Conservation (phyloP, 2,329 filamentous ascomycete species). For the Pezicula neosporulosa region DNA sequence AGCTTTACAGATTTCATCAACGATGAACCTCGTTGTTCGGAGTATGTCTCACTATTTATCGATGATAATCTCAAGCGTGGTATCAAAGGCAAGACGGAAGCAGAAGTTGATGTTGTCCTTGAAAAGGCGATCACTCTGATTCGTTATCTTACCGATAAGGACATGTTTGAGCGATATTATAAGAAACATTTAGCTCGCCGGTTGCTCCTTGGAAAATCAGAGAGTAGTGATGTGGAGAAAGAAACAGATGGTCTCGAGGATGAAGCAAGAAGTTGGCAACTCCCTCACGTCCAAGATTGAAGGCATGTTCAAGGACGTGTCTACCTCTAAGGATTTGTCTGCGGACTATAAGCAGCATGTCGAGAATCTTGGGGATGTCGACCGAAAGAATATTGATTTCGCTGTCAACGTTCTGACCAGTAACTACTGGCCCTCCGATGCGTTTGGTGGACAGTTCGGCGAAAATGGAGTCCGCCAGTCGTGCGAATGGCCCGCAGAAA, state of each 20-base stretch:
- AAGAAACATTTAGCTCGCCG: constrained; percentile 93
- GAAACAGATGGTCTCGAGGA: constrained; percentile 90
- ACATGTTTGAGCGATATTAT: constrained; percentile 95
- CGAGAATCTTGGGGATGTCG: constrained; percentile 43
- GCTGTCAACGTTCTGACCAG: constrained; percentile 83
- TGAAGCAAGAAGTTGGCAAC: constrained; percentile 96
- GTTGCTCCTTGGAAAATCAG: constrained; percentile 81
- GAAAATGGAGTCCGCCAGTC: constrained; percentile 39
- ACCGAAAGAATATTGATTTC: constrained; percentile 69
- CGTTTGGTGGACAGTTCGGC: constrained; percentile 60
- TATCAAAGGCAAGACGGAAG: constrained; percentile 87
- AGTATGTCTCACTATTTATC: constrained; percentile 94
- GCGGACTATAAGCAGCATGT: constrained; percentile 71
- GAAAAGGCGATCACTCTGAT: constrained; percentile 88
- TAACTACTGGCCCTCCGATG: constrained; percentile 92
- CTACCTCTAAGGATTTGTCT: constrained; percentile 79
- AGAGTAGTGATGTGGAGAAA: constrained; percentile 93
- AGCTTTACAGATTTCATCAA: constrained; percentile 96
- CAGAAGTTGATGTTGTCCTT: constrained; percentile 76
- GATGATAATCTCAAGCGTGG: constrained; percentile 95
- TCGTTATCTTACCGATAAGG: constrained; percentile 85
- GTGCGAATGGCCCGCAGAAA: constrained; percentile 72
- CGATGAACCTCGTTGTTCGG: constrained; percentile 76
- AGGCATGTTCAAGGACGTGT: constrained; percentile 97
- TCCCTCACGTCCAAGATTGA: constrained; percentile 92